Conservation (phyloP, 768 basidiomycete genomes). For the Cystofilobasidium ferigula region DNA sequence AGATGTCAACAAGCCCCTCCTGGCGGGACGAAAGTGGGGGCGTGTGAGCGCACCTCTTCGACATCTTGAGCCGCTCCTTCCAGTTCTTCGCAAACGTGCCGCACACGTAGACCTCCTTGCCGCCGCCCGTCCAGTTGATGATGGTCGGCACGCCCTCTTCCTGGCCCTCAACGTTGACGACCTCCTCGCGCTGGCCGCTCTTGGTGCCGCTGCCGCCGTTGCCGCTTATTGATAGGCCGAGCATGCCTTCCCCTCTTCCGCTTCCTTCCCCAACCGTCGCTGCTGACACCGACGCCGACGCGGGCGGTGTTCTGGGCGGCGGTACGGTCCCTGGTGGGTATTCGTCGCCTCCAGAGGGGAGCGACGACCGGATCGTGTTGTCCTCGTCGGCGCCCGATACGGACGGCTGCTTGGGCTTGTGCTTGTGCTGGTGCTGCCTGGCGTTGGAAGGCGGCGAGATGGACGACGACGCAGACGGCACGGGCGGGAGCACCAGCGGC, state of each 20-base stretch:
- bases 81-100: slow-evolving; percentile 40
- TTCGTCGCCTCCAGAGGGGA: slow-evolving; percentile 17
- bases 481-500: neutral
- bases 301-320: neutral
- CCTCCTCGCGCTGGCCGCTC: neutral
- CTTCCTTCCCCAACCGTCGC: neutral
- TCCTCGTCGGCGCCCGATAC: slow-evolving; percentile 20
- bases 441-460: neutral
- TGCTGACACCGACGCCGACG: neutral
- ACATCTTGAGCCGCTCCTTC: slow-evolving; percentile 37
- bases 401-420: slow-evolving; percentile 12
- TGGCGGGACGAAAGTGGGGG: neutral
- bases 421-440: neutral
- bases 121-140: slow-evolving; percentile 51
- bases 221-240: neutral
- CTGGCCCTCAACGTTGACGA: neutral
- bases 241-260: neutral
- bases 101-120: slow-evolving; percentile 55
- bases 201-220: neutral
- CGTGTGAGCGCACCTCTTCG: slow-evolving; percentile 32
- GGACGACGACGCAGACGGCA: neutral
- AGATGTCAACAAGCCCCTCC: neutral
- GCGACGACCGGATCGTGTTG: slow-evolving; percentile 20
- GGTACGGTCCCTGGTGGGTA: slow-evolving; percentile 2
- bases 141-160: slow-evolving; percentile 23